Base-by-base conservation (phyloP, 2,329 filamentous ascomycete genomes). In the Cladosporium sphaerospermum region DNA sequence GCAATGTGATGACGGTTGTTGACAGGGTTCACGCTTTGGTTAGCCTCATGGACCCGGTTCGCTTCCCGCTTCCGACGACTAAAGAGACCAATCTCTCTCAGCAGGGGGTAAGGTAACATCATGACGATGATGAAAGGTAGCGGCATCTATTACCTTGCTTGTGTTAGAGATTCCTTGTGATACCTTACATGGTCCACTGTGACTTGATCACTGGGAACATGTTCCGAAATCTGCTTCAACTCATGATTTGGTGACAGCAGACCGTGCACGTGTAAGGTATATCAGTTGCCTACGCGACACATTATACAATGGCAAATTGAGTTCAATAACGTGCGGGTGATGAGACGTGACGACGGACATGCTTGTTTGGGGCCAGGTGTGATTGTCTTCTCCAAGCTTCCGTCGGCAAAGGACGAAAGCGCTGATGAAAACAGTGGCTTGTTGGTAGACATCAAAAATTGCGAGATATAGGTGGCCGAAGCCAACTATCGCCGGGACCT, bases 381-480 rank as follows among this genome's bases (percentile, higher is more conserved):
- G 36, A 5, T 9, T 14, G 39, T 43, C 53, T 51, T 54, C 53
- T 54, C 53, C 53, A 54, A 47, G 34, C 46, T n/a, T 36, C 9
- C 41, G 48, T 14, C 37, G 8, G 13, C 23, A 41, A 9, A 2
- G 32, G 33, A 13, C 46, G 16, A 16, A 7, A 19, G 34, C 46
- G 48, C 44, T 56, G 56, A 58, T 59, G 57, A 59, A 59, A 59
- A 55, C 28, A 18, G 23, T 13, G 18, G 18, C 13, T 14, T 37
- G 45, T 6, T 13, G n/a, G 54, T 44, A 32, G 39, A 33, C 36
- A 59, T 53, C 56, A 59, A 59, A 59, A 56, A 59, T 58, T 58
- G 41, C 53, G 41, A 40, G 52, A 37, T 28, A 37, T 28, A 51
- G 45, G 41, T 42, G 34, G 45, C 56, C 57, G 57, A 56, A 57